Base-by-base conservation (phyloP, 2,329 filamentous ascomycete genomes). In the Penicillium sp. region DNA sequence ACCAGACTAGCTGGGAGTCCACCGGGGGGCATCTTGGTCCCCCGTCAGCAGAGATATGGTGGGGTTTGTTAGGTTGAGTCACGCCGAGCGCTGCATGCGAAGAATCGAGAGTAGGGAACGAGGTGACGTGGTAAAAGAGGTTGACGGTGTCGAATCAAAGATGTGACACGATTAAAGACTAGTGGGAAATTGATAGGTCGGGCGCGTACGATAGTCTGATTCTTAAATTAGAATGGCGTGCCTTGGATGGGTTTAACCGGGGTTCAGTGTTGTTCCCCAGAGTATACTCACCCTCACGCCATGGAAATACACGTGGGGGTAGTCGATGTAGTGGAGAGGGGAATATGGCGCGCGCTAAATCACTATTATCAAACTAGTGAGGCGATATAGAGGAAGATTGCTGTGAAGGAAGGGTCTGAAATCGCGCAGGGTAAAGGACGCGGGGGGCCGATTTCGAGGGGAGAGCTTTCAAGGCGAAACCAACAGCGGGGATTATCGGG, bases 1-100 rank as follows among this genome's bases (percentile, higher is more conserved):
- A 76, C 70, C 63, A 77, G 69, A 65, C 72, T 75, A 60, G 74
- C 70, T 61, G 74, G 74, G 58, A 73, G 70, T 64, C 73, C 73
- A 67, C 72, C 70, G 64, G 74, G 70, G 71, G 73, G 70, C 74
- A 77, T 77, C 55, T 67, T 68, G 69, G 62, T 64, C 61, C 63
- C 63, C 62, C 61, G 61, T 66, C 56, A 62, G 41, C 50, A 46
- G 55, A 58, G 41, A 26, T 36, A 59, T 47, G 38, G 31, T 16
- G 37, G 30, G 47, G n/a, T 40, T 43, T 48, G 42, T 43, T 51
- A 35, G 42, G 50, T 56, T 41, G 48, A 56, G 54, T 61, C 36
- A 52, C 51, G 47, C 44, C 55, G 50, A 55, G 60, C 31, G 49
- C 54, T 41, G 58, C 61, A 64, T 64, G 59, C 61, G 62, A 58